Base-by-base conservation (phyloP, 441 rosid species). In the Arabidopsis hybrid region DNA sequence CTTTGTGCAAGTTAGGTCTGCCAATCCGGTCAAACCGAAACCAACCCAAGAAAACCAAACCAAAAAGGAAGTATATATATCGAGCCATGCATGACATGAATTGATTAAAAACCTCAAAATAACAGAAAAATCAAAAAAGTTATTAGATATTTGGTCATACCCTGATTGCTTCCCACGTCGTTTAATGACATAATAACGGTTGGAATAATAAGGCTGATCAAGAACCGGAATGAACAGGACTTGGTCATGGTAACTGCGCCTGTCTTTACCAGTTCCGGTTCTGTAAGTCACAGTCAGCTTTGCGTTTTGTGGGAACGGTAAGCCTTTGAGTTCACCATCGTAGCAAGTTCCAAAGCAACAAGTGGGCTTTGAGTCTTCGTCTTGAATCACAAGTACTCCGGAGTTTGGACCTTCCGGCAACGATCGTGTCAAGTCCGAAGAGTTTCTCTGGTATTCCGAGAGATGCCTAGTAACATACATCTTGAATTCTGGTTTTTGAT, bases 401-500 rank as follows among this genome's bases (percentile, higher is more conserved):
- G 88, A 85, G 65, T 81, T 84, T 2, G 85, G 90, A 74, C 89
- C 91, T 32, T 85, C 95, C 0, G 88, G 74, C 1, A 81, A 70
- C 17, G 14, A 26, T 26, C 12, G 58, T 52, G 2, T 26, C 29
- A 26, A 26, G 29, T 26, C 29, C 29, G 29, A 26, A 9, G 81
- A 85, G 64, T 58, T 52, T 63, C 57, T 84, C 68, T 63, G 82
- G 72, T 78, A 88, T 68, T 72, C 17, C 5, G 90, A 91, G 10
- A 89, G 82, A 49, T 74, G 87, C 77, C 88, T 84, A 8, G 93
- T 82, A 65, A 85, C 87, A 31, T 86, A 87, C 94, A 89, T 89
- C 9, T 26, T 26, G 29, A 26, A 26, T 26, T 3, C 29, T 26
- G 29, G 3, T 26, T 26, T 26, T 26, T 26, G 29, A 26, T 26